These are phyloP conservation scores for Aspergillus floridensis DNA, from an alignment of 2,329 filamentous ascomycete genomes.

Conservation along the genomic window DNA sequence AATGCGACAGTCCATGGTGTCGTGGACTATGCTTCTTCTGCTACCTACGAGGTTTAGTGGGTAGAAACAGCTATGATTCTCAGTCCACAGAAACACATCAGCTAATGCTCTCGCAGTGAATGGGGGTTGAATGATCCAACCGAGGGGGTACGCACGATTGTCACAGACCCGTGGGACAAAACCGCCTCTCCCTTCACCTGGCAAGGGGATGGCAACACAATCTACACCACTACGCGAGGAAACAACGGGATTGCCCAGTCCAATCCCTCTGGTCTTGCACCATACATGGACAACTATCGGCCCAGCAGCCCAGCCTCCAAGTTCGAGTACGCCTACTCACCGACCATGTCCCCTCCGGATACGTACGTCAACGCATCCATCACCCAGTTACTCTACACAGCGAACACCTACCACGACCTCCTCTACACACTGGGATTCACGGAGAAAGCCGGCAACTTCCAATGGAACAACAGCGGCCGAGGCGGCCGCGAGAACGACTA, in stretches of 20 bases:
- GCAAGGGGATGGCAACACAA: conserved; percentile 9
- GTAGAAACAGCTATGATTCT: neutral
- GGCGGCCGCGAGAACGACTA: conserved; percentile 13
- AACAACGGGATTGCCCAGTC: conserved; percentile 16
- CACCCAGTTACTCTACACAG: conserved; percentile 17
- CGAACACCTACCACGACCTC: conserved; percentile 18
- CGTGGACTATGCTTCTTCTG: conserved; percentile 14
- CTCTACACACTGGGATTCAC: conserved; percentile 14
- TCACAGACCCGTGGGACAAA: conserved; percentile 14
- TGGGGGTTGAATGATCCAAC: conserved; percentile 17
- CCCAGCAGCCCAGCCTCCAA: conserved; percentile 5
- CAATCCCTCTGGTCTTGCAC: conserved; percentile 6
- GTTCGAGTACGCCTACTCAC: conserved; percentile 12
- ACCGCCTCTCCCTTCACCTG: conserved; percentile 13
- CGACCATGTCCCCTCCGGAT: conserved; percentile 1
- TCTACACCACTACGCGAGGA: conserved; percentile 14
- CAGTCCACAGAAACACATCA: neutral
- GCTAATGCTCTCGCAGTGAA: neutral
- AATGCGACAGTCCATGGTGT: conserved; percentile 11
- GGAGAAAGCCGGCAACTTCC: conserved; percentile 16
- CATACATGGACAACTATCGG: conserved; percentile 11
- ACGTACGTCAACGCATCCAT: conserved; percentile 16
- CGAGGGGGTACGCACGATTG: conserved; percentile 7
- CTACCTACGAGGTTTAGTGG: conserved; percentile 16
- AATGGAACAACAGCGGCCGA: conserved; percentile 10